Conservation (phyloP, 2,329 filamentous ascomycete species). For the Pestalotiopsis sp. region DNA sequence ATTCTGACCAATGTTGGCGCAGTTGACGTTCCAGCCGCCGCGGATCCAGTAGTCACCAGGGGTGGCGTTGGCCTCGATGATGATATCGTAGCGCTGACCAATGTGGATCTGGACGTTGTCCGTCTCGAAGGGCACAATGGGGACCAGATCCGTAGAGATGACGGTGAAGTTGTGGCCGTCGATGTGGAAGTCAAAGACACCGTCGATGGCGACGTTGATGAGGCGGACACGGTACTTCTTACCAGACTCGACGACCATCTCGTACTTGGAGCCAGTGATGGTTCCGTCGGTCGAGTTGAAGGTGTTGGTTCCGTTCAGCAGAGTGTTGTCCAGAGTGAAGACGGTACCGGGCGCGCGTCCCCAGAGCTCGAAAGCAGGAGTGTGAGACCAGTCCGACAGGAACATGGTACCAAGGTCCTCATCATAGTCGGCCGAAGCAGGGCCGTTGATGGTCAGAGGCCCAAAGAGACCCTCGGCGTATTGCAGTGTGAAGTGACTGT, state of each 20-base stretch:
- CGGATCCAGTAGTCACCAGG: slow-evolving; percentile 47
- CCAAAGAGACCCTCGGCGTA: slow-evolving; percentile 57
- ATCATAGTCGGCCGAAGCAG: slow-evolving; percentile 60
- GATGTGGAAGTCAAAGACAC: slow-evolving; percentile 28
- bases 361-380: slow-evolving; percentile 40
- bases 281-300: slow-evolving; percentile 28
- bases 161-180: slow-evolving; percentile 57
- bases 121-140: slow-evolving; percentile 54
- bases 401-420: slow-evolving; percentile 62
- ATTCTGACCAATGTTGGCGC: slow-evolving; percentile 34
- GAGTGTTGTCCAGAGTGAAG: slow-evolving; percentile 44
- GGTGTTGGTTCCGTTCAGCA: slow-evolving; percentile 32
- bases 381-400: slow-evolving; percentile 61
- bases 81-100: slow-evolving; percentile 42
- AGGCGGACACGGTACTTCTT: slow-evolving; percentile 47
- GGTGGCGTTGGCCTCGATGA: slow-evolving; percentile 40
- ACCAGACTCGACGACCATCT: slow-evolving; percentile 37
- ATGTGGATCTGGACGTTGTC: slow-evolving; percentile 35
- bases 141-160: slow-evolving; percentile 56
- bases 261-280: slow-evolving; percentile 19
- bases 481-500: slow-evolving; percentile 57
- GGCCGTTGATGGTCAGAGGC: slow-evolving; percentile 62
- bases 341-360: slow-evolving; percentile 29
- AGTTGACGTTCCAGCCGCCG: slow-evolving; percentile 40
- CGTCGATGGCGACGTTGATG: slow-evolving; percentile 45